These are phyloP conservation scores for Vanilla planifolia DNA, from an alignment of 106 monocot species.

Conservation along the genomic window DNA sequence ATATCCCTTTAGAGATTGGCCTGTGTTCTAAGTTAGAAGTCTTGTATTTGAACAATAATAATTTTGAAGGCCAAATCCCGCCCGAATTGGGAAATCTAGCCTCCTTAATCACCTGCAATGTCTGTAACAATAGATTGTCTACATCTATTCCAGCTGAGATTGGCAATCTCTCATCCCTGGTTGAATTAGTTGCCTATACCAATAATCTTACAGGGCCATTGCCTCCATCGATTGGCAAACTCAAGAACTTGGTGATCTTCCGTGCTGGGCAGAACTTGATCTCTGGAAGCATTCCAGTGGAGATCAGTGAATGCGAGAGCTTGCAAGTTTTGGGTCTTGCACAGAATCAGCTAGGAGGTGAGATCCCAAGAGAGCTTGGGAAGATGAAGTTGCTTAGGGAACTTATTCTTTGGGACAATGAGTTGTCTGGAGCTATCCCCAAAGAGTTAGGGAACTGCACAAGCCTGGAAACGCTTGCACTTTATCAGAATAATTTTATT, in stretches of 20 bases:
- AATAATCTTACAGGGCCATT: conserved; percentile 69
- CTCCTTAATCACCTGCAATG: conserved; percentile 35
- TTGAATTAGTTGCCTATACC: conserved; percentile 55
- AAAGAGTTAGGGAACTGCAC: conserved; percentile 69
- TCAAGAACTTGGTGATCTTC: conserved; percentile 60
- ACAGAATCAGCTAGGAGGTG: conserved; percentile 64
- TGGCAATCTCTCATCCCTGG: conserved; percentile 57
- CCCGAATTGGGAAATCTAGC: conserved; percentile 47
- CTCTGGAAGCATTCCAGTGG: conserved; percentile 60
- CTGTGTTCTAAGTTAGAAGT: conserved; percentile 45
- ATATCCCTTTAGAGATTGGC: conserved; percentile 65
- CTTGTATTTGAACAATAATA: conserved; percentile 61
- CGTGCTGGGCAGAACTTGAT: conserved; percentile 72
- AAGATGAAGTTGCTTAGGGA: conserved; percentile 46
- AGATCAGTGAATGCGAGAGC: conserved; percentile 59
- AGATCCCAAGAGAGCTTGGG: conserved; percentile 59
- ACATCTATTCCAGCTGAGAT: conserved; percentile 68
- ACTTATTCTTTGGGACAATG: conserved; percentile 64
- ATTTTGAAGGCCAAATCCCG: conserved; percentile 67
- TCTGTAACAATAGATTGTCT: conserved; percentile 75
- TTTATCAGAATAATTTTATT: conserved; percentile 74
- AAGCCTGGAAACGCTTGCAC: conserved; percentile 51
- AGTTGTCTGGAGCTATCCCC: conserved; percentile 57
- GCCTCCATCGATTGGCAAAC: conserved; percentile 59
- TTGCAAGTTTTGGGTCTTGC: conserved; percentile 72